Conservation (phyloP, 306 rosid species). For the Castanea mollissima region DNA sequence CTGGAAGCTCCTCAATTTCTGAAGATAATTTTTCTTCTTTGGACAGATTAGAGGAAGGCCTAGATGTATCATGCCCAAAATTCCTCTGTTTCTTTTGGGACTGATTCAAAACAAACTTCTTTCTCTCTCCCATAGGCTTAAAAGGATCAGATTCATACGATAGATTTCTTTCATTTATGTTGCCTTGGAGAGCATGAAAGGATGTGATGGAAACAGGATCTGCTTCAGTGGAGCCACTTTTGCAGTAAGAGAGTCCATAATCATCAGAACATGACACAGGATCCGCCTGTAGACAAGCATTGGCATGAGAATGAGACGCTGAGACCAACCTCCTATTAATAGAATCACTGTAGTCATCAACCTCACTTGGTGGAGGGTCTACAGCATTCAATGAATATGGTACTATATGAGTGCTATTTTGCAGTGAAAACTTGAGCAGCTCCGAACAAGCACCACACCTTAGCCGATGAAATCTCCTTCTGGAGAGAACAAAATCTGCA, state of each 20-base stretch:
- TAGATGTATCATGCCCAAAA: slow-evolving; percentile 22
- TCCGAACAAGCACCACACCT: slow-evolving; percentile 81
- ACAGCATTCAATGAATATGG: slow-evolving; percentile 32
- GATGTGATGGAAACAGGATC: slow-evolving; percentile 37
- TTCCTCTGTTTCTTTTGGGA: slow-evolving; percentile 28
- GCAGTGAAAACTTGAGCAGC: slow-evolving; percentile 71
- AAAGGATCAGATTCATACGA: slow-evolving; percentile 22
- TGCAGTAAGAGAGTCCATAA: slow-evolving; percentile 41
- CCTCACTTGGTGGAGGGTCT: slow-evolving; percentile 50
- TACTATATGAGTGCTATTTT: slow-evolving; percentile 49
- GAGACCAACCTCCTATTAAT: slow-evolving; percentile 26
- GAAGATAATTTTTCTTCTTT: slow-evolving; percentile 35
- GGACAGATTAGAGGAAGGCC: slow-evolving; percentile 30
- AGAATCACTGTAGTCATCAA: slow-evolving; percentile 26
- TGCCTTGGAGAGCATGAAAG: slow-evolving; percentile 28
- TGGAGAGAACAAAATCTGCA: slow-evolving; percentile 67
- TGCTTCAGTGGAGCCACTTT: slow-evolving; percentile 61
- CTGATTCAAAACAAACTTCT: slow-evolving; percentile 33
- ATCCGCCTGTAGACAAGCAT: slow-evolving; percentile 30
- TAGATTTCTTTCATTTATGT: slow-evolving; percentile 21
- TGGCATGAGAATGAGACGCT: slow-evolving; percentile 42
- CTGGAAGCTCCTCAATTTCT: slow-evolving; percentile 26
- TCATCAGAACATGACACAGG: slow-evolving; percentile 65
- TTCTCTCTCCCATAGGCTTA: slow-evolving; percentile 25
- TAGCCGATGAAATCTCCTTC: slow-evolving; percentile 54